Evolutionary conservation across 345 rosid genomes (phyloP), one percentile per base, ranked within the genome.

Genomic region (Eucalyptus fibrosa): DNA sequence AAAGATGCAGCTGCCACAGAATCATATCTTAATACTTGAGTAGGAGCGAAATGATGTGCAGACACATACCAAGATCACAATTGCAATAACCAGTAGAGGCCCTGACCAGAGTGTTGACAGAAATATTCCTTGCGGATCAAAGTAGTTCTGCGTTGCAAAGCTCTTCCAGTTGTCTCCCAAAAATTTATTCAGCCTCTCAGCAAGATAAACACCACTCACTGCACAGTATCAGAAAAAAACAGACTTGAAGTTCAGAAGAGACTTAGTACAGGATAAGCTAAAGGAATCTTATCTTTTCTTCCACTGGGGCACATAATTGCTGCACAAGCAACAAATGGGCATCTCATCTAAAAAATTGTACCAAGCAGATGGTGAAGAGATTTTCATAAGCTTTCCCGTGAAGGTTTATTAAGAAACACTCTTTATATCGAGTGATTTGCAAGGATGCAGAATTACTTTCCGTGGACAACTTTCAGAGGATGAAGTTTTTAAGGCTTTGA

Each of bases 61-160:
- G 89, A 90, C 40, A 91, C 94, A 89, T 53, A 98, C 99, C 99
- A 98, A 91, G 90, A 98, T 96, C 67, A 95, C 89, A 89, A 95
- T 94, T 69, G 99, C 96, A 83, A 96, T 93, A 90, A 92, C 87
- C 18, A 98, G 94, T 91, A 98, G 99, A 62, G 99, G 99, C 44
- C 99, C 98, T 14, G 99, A 98, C 99, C 99, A 98, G 89, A 98
- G 95, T 15, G 91, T 92, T 4, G 99, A 98, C 4, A 97, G 90
- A 89, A 98, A 98, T 86, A 96, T 59, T 89, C 99, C 99, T 30
- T 96, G 95, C 2, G 91, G 94, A 92, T 98, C 99, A 89, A 97
- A 98, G 90, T 98, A 98, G 92, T 98, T 96, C 91, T 96, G 99
- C 28, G 94, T 93, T 45, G 99, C 94, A 94, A 98, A 97, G 92